Evolutionary conservation across 805 yeast genomes (phyloP).

Genomic region (Ogataea neopini): DNA sequence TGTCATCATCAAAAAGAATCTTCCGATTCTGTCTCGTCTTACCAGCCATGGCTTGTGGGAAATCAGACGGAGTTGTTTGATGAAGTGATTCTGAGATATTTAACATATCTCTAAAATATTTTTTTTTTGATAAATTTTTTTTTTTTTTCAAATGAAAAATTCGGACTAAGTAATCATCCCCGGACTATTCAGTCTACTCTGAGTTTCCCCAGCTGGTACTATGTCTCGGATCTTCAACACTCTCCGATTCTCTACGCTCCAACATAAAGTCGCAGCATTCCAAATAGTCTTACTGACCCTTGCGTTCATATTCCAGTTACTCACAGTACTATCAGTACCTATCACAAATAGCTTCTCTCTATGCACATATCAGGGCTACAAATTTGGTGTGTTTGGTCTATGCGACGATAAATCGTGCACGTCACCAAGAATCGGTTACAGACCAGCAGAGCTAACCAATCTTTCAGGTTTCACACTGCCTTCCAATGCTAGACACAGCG

Average conservation of each 20-base stretch:
- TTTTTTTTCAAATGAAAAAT: background rate
- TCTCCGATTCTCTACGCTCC: background rate
- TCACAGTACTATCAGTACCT: constrained; percentile 64
- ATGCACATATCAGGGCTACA: constrained; percentile 48
- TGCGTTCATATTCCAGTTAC: constrained; percentile 57
- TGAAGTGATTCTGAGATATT: no score
- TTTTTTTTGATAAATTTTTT: background rate
- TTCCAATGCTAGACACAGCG: constrained; percentile 55
- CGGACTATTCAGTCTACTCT: no score
- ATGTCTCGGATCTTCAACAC: no score
- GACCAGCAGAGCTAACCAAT: constrained; percentile 32
- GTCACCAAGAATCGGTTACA: constrained; percentile 45
- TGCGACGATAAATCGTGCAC: constrained; percentile 49
- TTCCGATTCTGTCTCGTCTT: constrained; percentile 28
- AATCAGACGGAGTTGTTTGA: no score
- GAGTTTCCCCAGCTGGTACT: no score
- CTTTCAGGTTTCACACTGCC: constrained; percentile 51
- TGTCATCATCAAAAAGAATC: constrained; percentile 19
- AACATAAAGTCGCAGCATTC: constrained; percentile 20
- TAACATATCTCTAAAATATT: no score
- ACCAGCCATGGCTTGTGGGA: background rate
- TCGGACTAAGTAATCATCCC: no score
- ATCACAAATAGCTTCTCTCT: constrained; percentile 49
- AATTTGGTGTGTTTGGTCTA: constrained; percentile 73
- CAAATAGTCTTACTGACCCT: constrained; percentile 39